A percentile compares a stretch with the other conserved stretches of the same genome.
phyloP scores from a whole-genome alignment of 2,329 filamentous ascomycete genomes.

The Xylariaceae sp. region DNA sequence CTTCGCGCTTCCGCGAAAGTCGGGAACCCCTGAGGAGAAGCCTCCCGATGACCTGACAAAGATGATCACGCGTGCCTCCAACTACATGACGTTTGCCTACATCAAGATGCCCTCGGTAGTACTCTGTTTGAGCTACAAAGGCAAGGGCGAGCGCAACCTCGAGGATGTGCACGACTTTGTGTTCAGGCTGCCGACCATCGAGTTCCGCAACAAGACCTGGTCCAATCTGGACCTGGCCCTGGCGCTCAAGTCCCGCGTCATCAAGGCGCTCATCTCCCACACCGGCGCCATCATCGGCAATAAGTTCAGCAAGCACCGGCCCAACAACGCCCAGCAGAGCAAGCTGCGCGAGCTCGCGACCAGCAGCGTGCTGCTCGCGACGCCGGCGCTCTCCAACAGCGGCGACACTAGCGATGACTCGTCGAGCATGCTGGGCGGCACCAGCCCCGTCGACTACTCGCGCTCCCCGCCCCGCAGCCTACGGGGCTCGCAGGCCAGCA shows the following conservation, averaged over 20 bases:
- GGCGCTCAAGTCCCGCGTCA: conserved; percentile 87
- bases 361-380: conserved; percentile 57
- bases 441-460: conserved; percentile 49
- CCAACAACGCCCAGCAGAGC: conserved; percentile 69
- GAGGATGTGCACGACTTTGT: conserved; percentile 98
- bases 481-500: conserved; percentile 40
- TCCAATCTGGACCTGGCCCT: conserved; percentile 92
- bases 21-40: conserved; percentile 46
- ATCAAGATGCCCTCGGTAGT: conserved; percentile 94
- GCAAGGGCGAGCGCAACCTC: conserved; percentile 88
- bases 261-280: conserved; percentile 88
- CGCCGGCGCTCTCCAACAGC: conserved; percentile 32
- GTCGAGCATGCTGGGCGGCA: conserved; percentile 41
- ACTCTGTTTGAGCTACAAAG: conserved; percentile 92
- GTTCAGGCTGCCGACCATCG: conserved; percentile 86
- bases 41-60: conserved; percentile 84
- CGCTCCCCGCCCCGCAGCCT: conserved; percentile 50
- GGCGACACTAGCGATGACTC: conserved; percentile 50
- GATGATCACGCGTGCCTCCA: conserved; percentile 92
- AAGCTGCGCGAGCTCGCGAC: conserved; percentile 79
- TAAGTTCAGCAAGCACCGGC: conserved; percentile 86
- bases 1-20: conserved; percentile 48
- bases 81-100: conserved; percentile 95
- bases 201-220: conserved; percentile 99
- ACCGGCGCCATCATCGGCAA: conserved; percentile 95